Evolutionary conservation across 2,329 filamentous ascomycete genomes (phyloP).

Genomic region (Phialocephala subalpina): DNA sequence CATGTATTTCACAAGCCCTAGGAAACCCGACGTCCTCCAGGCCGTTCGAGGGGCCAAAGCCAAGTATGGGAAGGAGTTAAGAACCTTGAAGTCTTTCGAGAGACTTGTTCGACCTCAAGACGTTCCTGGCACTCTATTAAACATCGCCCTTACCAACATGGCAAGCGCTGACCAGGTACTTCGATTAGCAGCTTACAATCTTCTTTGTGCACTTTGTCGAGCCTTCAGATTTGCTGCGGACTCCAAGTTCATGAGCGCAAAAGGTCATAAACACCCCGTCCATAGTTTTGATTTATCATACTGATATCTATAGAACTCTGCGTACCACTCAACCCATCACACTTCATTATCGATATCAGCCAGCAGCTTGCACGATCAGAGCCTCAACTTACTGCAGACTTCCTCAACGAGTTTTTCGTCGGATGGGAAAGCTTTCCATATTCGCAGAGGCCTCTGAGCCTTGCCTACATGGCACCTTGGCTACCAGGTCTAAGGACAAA

Average conservation of each 20-base stretch:
- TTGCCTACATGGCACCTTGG: slow-evolving; percentile 77
- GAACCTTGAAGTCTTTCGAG: slow-evolving; percentile 67
- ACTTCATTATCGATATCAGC: slow-evolving; percentile 72
- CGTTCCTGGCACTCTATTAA: slow-evolving; percentile 73
- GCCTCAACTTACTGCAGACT: slow-evolving; percentile 72
- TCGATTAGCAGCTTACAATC: slow-evolving; percentile 71
- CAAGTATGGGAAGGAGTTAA: slow-evolving; percentile 69
- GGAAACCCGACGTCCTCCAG: slow-evolving; percentile 69
- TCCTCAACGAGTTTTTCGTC: slow-evolving; percentile 77
- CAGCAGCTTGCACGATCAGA: slow-evolving; percentile 68
- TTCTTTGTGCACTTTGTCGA: slow-evolving; percentile 71
- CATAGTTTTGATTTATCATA: neutral
- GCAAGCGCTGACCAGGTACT: slow-evolving; percentile 67
- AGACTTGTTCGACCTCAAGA: slow-evolving; percentile 74
- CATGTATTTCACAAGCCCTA: slow-evolving; percentile 75
- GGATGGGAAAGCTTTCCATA: slow-evolving; percentile 75
- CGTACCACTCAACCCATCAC: slow-evolving; percentile 68
- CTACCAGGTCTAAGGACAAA: slow-evolving; percentile 66
- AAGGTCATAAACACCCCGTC: slow-evolving; percentile 52
- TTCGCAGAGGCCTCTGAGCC: slow-evolving; percentile 70
- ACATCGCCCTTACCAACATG: slow-evolving; percentile 72
- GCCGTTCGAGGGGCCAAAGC: slow-evolving; percentile 69
- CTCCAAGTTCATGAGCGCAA: slow-evolving; percentile 67
- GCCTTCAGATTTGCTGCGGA: slow-evolving; percentile 73
- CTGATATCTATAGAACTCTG: slow-evolving; percentile 58